These are phyloP conservation scores for Talaromyces sp. DNA, from an alignment of 2,329 filamentous ascomycete species.

Conservation along the genomic window DNA sequence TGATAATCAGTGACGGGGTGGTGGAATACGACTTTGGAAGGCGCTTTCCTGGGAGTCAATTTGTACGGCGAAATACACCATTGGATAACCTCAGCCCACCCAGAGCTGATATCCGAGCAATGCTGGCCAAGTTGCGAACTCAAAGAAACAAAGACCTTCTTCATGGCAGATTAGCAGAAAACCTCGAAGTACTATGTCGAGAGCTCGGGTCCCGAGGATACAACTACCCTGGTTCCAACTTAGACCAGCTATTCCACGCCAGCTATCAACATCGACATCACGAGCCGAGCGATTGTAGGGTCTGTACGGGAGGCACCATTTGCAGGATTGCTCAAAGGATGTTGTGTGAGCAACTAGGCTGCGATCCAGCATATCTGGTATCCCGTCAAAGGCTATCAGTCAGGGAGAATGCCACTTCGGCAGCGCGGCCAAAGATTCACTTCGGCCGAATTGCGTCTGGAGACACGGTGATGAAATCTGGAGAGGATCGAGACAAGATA, in stretches of 20 bases:
- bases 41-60: background rate
- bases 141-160: background rate
- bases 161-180: background rate
- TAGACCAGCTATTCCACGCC: background rate
- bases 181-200: background rate
- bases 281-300: background rate
- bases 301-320: background rate
- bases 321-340: background rate
- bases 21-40: background rate
- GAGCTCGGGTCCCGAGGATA: background rate
- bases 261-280: background rate
- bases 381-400: background rate
- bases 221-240: background rate
- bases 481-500: conserved; percentile 28
- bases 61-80: background rate
- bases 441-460: conserved; percentile 35
- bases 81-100: background rate
- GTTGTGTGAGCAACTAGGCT: conserved; percentile 26
- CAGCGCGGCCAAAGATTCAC: conserved; percentile 23
- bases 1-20: conserved; percentile 20
- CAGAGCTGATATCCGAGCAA: background rate
- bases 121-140: background rate
- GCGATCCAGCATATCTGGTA: background rate
- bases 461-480: conserved; percentile 38
- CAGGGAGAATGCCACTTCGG: background rate